phyloP scores from a whole-genome alignment of 768 basidiomycete genomes.

The Mrakia frigida region DNA sequence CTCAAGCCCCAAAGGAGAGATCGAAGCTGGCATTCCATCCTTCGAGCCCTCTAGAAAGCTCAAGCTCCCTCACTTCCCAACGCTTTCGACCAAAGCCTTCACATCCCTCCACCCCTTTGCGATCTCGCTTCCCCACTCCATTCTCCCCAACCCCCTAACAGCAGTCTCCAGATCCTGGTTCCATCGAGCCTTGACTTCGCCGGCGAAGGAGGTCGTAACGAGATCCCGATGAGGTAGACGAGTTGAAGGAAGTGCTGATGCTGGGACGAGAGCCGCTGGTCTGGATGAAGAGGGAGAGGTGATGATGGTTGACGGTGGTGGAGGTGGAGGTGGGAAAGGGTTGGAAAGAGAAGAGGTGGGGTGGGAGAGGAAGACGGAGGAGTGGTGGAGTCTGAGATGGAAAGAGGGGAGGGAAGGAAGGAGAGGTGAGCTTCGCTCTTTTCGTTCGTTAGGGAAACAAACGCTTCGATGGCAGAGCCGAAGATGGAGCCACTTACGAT shows the following conservation, averaged over 20 bases:
- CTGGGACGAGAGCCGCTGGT: not conserved
- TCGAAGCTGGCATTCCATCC: constrained; percentile 3
- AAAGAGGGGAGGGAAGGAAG: not conserved
- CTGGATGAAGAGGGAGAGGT: not conserved
- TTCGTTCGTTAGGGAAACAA: no score
- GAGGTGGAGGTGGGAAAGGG: not conserved
- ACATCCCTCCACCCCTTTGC: constrained; percentile 5
- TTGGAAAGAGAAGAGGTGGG: not conserved
- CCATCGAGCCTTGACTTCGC: constrained; percentile 17
- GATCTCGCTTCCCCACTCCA: not conserved
- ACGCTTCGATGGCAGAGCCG: not conserved
- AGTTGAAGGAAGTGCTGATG: not conserved
- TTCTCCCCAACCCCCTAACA: not conserved
- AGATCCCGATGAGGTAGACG: not conserved
- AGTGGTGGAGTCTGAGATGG: not conserved
- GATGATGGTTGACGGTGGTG: not conserved
- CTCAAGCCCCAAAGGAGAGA: no score
- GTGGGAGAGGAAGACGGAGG: constrained; percentile 3
- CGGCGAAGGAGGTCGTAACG: not conserved
- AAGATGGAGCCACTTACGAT: not conserved
- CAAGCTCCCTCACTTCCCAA: not conserved
- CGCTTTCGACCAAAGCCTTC: not conserved
- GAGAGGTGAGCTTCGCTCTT: not conserved
- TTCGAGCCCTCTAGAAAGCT: not conserved
- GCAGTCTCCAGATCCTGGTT: constrained; percentile 16